Conservation (phyloP, 306 rosid species). For the Datisca glomerata region DNA sequence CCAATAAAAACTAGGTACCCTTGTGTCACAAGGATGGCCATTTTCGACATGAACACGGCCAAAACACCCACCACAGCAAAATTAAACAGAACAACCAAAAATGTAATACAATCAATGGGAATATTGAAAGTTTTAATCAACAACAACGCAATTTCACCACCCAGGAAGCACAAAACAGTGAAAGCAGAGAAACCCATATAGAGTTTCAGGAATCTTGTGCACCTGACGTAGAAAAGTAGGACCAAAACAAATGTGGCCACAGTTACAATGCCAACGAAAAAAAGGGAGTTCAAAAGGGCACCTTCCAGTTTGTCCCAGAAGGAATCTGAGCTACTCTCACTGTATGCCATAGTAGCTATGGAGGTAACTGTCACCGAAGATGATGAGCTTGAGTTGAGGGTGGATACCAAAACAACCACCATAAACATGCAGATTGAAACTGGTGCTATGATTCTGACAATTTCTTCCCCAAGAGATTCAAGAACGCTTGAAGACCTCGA, state of each 20-base stretch:
- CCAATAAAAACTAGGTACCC: constrained; percentile 78
- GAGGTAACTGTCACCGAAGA: constrained; percentile 24
- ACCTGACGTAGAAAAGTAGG: constrained; percentile 74
- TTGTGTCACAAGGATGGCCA: constrained; percentile 75
- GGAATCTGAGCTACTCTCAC: constrained; percentile 54
- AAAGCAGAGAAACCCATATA: constrained; percentile 88
- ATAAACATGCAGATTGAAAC: constrained; percentile 87
- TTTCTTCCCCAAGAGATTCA: constrained; percentile 68
- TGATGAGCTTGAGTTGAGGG: constrained; percentile 32
- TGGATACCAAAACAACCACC: constrained; percentile 67
- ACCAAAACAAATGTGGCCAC: constrained; percentile 60
- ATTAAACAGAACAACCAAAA: constrained; percentile 43
- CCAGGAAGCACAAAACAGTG: constrained; percentile 59
- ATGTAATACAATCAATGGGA: constrained; percentile 64
- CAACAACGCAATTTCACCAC: constrained; percentile 52
- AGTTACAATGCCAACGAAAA: constrained; percentile 58
- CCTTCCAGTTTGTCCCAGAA: constrained; percentile 81
- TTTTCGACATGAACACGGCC: constrained; percentile 85
- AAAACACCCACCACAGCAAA: constrained; percentile 83
- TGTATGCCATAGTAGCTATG: constrained; percentile 69
- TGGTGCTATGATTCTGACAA: constrained; percentile 64
- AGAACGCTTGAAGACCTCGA: constrained; percentile 38
- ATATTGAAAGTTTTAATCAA: constrained; percentile 34
- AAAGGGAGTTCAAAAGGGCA: constrained; percentile 69
- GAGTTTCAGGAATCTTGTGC: constrained; percentile 53